Conservation (phyloP, 148 eudicot species). For the Fagopyrum esculentum region DNA sequence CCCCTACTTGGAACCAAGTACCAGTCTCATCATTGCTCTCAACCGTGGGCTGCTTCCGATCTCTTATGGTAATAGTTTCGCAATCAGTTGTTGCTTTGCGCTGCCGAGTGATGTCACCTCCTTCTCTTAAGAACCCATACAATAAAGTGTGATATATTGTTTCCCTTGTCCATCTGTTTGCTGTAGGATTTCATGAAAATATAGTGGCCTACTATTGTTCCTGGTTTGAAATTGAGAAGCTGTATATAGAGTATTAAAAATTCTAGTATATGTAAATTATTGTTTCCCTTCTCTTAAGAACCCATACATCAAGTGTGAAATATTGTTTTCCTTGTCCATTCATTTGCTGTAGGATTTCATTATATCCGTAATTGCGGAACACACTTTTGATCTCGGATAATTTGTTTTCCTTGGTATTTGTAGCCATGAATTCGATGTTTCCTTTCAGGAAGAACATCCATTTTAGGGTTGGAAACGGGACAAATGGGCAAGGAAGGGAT, state of each 20-base stretch:
- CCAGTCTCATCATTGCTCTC: slow-evolving; percentile 26
- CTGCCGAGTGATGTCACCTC: slow-evolving; percentile 91
- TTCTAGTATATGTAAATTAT: too few relatives aligned
- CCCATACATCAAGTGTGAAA: too few relatives aligned
- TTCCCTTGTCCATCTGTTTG: slow-evolving; percentile 5
- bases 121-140: slow-evolving; percentile 78
- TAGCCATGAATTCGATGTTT: slow-evolving; percentile 76
- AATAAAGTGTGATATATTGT: slow-evolving; percentile 30
- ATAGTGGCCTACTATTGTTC: slow-evolving; percentile 69
- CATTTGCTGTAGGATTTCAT: too few relatives aligned
- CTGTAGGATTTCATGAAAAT: slow-evolving; percentile 72
- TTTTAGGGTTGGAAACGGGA: slow-evolving; percentile 77
- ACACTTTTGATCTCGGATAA: too few relatives aligned
- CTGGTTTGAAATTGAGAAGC: slow-evolving; percentile 84
- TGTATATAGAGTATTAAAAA: slow-evolving; percentile 47
- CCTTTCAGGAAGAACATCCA: slow-evolving; percentile 74
- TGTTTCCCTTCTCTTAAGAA: too few relatives aligned
- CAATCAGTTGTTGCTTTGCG: slow-evolving; percentile 89
- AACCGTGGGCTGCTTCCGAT: not conserved
- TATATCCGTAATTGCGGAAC: too few relatives aligned
- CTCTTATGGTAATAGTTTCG: slow-evolving; percentile 40
- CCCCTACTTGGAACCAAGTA: slow-evolving; percentile 49
- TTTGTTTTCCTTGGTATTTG: too few relatives aligned
- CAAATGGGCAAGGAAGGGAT: slow-evolving; percentile 76
- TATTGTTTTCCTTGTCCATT: too few relatives aligned